Percentiles rank a stretch among this genome's conserved stretches.
These are phyloP conservation scores for Megacollybia marginata DNA, from an alignment of 768 basidiomycete genomes.

Conservation along the genomic window DNA sequence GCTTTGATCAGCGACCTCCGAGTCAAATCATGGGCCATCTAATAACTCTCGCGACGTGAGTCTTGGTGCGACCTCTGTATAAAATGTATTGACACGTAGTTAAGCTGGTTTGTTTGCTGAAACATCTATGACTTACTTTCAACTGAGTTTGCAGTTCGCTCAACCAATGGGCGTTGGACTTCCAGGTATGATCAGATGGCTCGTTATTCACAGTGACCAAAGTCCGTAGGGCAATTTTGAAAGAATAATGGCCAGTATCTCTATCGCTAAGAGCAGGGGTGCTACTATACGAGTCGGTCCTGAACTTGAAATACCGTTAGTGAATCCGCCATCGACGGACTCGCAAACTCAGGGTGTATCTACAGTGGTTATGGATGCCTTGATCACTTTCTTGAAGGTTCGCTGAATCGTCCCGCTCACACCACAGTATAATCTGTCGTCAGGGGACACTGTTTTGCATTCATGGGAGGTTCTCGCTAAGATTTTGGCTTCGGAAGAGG, in stretches of 20 bases:
- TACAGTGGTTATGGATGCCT: constrained; percentile 91
- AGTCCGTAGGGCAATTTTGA: constrained; percentile 78
- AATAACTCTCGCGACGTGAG: constrained; percentile 85
- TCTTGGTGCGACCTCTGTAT: constrained; percentile 2
- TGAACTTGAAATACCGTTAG: constrained; percentile 90
- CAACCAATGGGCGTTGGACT: constrained; percentile 97
- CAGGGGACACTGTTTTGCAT: constrained; percentile 93
- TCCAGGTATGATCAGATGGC: constrained; percentile 47
- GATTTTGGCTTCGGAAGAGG: constrained; percentile 73
- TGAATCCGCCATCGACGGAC: constrained; percentile 1
- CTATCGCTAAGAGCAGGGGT: constrained; percentile 79
- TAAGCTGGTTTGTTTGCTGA: constrained; percentile 23
- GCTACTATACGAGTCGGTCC: constrained; percentile 93
- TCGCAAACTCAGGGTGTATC: background rate
- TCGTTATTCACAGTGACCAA: background rate
- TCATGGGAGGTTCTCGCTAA: constrained; percentile 98
- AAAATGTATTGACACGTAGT: constrained; percentile 15
- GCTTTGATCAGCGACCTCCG: too few relatives aligned
- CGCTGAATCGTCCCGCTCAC: background rate
- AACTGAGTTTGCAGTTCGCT: constrained; percentile 57
- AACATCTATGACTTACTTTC: background rate
- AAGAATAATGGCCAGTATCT: constrained; percentile 83
- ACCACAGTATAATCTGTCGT: constrained; percentile 1
- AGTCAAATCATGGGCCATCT: constrained; percentile 69
- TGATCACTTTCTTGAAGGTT: constrained; percentile 96